Evolutionary conservation across 805 yeast genomes (phyloP), one percentile per base, ranked within the genome.

Genomic region (Tetrapisispora namnaoensis): DNA sequence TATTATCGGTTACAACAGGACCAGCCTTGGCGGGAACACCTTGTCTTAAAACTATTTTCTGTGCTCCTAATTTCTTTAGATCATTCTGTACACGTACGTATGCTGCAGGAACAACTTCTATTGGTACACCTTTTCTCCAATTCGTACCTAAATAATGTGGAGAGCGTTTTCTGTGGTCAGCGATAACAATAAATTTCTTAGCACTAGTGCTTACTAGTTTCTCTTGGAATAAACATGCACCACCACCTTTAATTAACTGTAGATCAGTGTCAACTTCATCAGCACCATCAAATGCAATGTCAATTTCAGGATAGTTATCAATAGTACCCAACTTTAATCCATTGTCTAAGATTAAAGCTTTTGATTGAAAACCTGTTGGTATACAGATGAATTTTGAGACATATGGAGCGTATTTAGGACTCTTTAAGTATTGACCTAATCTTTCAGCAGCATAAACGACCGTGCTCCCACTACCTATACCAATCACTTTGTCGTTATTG

Each of bases 361-460:
- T 85, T 42, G 95, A 84, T 70, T 93, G 99, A 75, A 90, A 93
- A 1, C 99, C 99, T 1, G 99, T 93, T 45, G 99, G 95, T 42
- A 93, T 80, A 68, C 96, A 93, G 32, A 80, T 77, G 55, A 86
- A 80, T 40, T 76, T 64, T 13, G 65, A 53, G 4, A 59, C 63
- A 17, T 43, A 37, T 6, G 49, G 48, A 14, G 46, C 42, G 24
- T 63, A 57, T 60, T 83, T 78, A 44, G 70, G 68, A 37, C 72
- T 71, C 54, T 69, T 53, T 42, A 62, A 47, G 46, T 65, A 65
- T 48, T 66, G 69, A 9, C 95, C 95, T 49, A 93, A 76, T 60
- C 97, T 76, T 67, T 93, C 98, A 22, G 96, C 99, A 51, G 86
- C 95, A 65, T 87, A 93, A n/a, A 93, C 86, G 4, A 93, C 99